These are phyloP conservation scores for Boletus fagicola DNA, from an alignment of 768 basidiomycete genomes.

Conservation along the genomic window DNA sequence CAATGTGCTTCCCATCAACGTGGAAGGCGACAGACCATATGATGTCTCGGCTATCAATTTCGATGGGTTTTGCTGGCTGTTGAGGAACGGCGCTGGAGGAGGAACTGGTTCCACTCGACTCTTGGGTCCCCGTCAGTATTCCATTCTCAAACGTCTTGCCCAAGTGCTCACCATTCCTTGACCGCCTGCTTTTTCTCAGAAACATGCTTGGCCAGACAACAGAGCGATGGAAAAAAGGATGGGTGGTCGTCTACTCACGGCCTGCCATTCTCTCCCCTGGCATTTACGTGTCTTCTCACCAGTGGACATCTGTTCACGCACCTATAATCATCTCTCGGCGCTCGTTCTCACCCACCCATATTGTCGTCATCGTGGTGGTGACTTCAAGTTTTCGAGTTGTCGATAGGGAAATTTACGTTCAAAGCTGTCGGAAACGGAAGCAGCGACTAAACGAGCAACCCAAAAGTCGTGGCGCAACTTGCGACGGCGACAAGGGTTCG, in stretches of 20 bases:
- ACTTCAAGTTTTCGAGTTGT: no score
- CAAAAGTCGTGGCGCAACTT: no score
- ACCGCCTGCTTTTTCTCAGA: not conserved
- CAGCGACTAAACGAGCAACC: no score
- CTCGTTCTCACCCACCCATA: no score
- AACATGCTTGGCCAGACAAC: not conserved
- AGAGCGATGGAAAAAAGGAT: not conserved
- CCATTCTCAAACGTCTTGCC: no score
- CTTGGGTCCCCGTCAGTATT: not conserved
- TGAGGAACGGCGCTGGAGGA: not conserved
- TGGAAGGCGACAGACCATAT: not conserved
- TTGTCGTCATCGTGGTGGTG: no score
- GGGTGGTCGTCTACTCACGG: not conserved
- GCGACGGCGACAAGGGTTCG: no score
- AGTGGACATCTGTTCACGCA: no score
- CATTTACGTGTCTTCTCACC: not conserved
- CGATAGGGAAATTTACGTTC: no score
- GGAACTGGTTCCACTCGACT: not conserved
- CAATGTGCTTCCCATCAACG: not conserved
- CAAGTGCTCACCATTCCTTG: not conserved
- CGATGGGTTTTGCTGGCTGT: not conserved
- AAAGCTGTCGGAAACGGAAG: no score
- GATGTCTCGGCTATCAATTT: not conserved
- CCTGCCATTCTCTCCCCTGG: no score
- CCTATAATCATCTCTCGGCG: no score